These are phyloP conservation scores for Croton laevigatus DNA, from an alignment of 441 rosid species.

Conservation along the genomic window DNA sequence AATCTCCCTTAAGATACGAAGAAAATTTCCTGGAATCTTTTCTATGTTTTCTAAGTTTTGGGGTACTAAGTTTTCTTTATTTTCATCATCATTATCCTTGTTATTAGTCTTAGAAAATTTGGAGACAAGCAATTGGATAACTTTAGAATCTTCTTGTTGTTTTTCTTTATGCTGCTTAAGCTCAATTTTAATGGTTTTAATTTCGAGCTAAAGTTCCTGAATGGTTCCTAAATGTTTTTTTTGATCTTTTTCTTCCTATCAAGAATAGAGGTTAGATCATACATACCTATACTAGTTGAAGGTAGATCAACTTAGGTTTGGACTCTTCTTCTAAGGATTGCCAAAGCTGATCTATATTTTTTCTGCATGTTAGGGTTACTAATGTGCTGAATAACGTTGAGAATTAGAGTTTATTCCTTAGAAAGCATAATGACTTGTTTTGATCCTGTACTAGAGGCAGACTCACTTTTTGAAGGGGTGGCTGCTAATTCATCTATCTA, in stretches of 20 bases:
- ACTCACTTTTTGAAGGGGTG: too few relatives aligned
- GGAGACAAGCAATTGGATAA: neutral
- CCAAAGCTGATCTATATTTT: neutral
- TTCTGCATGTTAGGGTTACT: neutral
- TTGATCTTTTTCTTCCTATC: too few relatives aligned
- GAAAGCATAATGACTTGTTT: too few relatives aligned
- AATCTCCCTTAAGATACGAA: too few relatives aligned
- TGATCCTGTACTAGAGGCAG: too few relatives aligned
- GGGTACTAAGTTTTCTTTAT: neutral
- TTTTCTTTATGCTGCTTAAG: too few relatives aligned
- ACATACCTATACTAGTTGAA: neutral
- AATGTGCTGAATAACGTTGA: neutral
- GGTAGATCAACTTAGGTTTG: neutral
- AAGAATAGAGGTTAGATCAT: neutral
- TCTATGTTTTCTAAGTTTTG: neutral
- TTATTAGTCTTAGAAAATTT: neutral
- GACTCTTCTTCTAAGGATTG: neutral
- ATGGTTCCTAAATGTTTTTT: neutral
- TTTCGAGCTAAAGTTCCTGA: neutral
- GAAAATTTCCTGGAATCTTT: too few relatives aligned
- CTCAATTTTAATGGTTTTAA: neutral
- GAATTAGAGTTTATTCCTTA: too few relatives aligned
- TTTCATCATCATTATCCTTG: neutral
- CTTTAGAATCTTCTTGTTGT: neutral
- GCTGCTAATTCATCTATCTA: too few relatives aligned